Conservation (phyloP, 208 protist species). For the Angomonas ambiguus region DNA sequence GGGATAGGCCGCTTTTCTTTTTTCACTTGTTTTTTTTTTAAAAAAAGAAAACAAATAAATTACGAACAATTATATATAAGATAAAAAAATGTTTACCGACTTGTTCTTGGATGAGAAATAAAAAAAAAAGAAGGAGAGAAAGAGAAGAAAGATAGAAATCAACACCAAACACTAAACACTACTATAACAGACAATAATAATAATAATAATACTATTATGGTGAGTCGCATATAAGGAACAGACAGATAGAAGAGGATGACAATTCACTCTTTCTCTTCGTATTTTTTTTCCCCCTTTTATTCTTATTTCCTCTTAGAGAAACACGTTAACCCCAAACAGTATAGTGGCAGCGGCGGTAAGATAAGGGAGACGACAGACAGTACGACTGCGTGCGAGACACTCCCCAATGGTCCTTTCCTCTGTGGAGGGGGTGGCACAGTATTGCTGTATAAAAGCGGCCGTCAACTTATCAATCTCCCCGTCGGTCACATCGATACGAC, state of each 20-base stretch:
- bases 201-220: background rate
- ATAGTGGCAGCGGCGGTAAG: conserved; percentile 53
- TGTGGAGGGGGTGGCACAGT: background rate
- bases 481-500: conserved; percentile 79
- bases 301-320: conserved; percentile 6
- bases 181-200: background rate
- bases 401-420: conserved; percentile 29
- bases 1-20: too few species aligned
- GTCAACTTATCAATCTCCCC: conserved; percentile 74
- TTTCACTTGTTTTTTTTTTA: background rate
- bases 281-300: too few species aligned
- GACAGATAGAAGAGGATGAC: conserved; percentile 18
- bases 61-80: background rate
- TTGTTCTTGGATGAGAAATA: background rate
- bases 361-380: conserved; percentile 47
- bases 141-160: background rate
- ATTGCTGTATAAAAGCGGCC: conserved; percentile 24
- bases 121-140: conserved; percentile 5
- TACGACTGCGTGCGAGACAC: conserved; percentile 37
- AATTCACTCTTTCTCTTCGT: too few species aligned
- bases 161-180: background rate
- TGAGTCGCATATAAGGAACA: background rate
- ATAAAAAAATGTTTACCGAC: background rate
- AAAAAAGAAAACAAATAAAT: background rate
- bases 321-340: conserved; percentile 49